Base-by-base conservation (phyloP, 2,329 filamentous ascomycete genomes). In the Chalaropsis thielavioides region DNA sequence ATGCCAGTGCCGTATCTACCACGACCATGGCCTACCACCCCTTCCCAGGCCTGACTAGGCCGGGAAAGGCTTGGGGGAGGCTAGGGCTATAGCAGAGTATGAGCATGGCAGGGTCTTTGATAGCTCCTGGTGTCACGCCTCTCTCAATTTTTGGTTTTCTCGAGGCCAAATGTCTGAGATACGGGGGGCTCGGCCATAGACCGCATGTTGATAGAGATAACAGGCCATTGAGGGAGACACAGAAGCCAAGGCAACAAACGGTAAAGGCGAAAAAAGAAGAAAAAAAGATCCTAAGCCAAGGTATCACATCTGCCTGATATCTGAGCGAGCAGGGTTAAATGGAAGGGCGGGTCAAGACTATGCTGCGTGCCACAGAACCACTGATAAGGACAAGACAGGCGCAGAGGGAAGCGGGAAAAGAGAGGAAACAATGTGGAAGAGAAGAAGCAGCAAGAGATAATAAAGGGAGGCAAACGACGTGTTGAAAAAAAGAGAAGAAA, bases 321-420 rank as follows among this genome's bases (percentile, higher is more conserved):
- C 51, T 56, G 51, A 35, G 51, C 2, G 51, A 31, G 5, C 51
- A 35, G 27, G 51, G 51, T 31, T 35, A 58, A 58, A 58, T n/a
- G 27, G 51, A 58, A 58, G 51, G 24, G 51, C 27, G 51, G 27
- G 51, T 17, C 24, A 58, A 58, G 51, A 58, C 51, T 31, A 58
- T 38, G 51, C 51, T 35, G 51, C 51, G 27, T 35, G 51, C 51
- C 51, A 31, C 27, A 51, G 46, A 51, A 27, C 27, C 51, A 63
- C 46, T 63, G 61, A 63, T 63, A 63, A 63, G 61, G 31, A 63
- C 44, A n/a, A 63, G 44, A 63, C 61, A 54, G 35, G 40, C 15
- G 13, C 24, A 56, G 61, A 51, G 61, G 13, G 17, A 54, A 63
- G 27, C 27, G 31, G 49, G 61, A 44, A 51, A 63, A 63, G 31